Percentiles rank a stretch among this genome's conserved stretches.
Conservation (phyloP, 2,329 filamentous ascomycete species). For the Sodiomyces alkalinus region DNA sequence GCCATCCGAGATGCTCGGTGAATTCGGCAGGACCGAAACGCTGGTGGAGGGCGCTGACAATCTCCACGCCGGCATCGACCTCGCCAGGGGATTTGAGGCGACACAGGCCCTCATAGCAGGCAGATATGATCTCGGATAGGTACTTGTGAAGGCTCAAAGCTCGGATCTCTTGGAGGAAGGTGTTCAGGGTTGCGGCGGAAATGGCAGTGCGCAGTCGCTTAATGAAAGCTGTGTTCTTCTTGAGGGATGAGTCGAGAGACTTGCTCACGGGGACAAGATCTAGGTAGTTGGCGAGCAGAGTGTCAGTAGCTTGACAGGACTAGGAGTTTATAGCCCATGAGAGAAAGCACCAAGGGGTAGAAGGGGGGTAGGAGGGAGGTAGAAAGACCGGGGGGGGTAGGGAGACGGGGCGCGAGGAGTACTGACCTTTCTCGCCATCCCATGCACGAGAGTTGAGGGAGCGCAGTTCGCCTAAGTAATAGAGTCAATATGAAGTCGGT, state of each 20-base stretch:
- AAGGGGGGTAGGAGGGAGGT: conserved; percentile 6
- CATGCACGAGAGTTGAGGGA: conserved; percentile 76
- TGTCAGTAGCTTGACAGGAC: too few species aligned
- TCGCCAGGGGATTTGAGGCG: conserved; percentile 86
- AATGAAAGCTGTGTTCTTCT: conserved; percentile 97
- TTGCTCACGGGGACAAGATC: conserved; percentile 64
- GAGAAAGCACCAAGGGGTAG: too few species aligned
- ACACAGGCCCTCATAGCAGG: conserved; percentile 87
- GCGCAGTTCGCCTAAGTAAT: conserved; percentile 64
- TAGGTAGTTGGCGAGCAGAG: too few species aligned
- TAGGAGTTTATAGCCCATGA: too few species aligned
- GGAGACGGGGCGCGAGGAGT: conserved; percentile 7
- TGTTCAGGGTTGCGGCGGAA: conserved; percentile 60
- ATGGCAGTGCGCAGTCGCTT: conserved; percentile 87
- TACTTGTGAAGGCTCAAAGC: conserved; percentile 90
- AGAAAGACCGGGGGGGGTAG: conserved; percentile 6
- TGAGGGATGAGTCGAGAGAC: conserved; percentile 84
- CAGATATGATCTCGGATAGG: conserved; percentile 89
- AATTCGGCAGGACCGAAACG: conserved; percentile 84
- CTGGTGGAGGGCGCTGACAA: conserved; percentile 89
- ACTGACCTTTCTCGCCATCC: conserved; percentile 70
- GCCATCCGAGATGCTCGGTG: conserved; percentile 82
- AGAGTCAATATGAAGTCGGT: conserved; percentile 1
- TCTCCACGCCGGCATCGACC: conserved; percentile 80
- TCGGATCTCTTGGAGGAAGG: conserved; percentile 80